These are phyloP conservation scores for Holtermannia corniformis DNA, from an alignment of 768 basidiomycete genomes.

Conservation along the genomic window DNA sequence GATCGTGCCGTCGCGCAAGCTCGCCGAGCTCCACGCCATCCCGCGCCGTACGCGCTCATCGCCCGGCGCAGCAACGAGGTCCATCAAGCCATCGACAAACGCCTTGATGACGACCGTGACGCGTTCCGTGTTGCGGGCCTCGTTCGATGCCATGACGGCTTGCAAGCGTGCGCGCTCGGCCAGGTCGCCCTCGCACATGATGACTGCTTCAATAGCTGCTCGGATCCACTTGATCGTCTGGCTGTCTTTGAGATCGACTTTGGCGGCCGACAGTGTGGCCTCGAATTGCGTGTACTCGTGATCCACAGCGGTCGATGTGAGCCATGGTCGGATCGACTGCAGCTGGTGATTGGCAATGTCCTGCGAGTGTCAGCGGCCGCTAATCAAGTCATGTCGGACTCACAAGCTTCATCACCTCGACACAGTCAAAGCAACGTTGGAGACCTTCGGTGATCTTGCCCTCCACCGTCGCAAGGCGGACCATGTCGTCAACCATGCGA, in stretches of 20 bases:
- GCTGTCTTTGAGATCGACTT: constrained; percentile 12
- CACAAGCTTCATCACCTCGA: constrained; percentile 92
- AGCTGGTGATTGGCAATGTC: constrained; percentile 96
- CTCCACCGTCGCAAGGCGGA: constrained; percentile 54
- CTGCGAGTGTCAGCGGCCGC: constrained; percentile 43
- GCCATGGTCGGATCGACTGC: constrained; percentile 80
- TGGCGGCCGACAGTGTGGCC: constrained; percentile 39
- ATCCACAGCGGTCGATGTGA: constrained; percentile 65
- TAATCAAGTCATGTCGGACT: constrained; percentile 37
- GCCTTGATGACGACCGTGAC: constrained; percentile 20
- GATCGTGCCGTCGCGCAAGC: constrained; percentile 3
- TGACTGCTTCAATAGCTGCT: constrained; percentile 44
- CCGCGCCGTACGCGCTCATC: not conserved
- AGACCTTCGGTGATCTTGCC: constrained; percentile 63
- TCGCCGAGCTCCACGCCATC: constrained; percentile 1
- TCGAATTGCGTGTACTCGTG: constrained; percentile 73
- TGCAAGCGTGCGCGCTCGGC: constrained; percentile 46
- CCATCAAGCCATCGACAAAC: constrained; percentile 37
- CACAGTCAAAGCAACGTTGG: constrained; percentile 73
- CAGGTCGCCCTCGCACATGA: constrained; percentile 43
- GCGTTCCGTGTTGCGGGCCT: constrained; percentile 3
- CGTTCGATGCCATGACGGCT: not conserved
- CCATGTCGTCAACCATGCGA: constrained; percentile 70
- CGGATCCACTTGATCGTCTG: constrained; percentile 60
- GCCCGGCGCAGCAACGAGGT: constrained; percentile 51